Evolutionary conservation across 148 eudicot species (phyloP).

Genomic region (Rhododendron williamsianum): DNA sequence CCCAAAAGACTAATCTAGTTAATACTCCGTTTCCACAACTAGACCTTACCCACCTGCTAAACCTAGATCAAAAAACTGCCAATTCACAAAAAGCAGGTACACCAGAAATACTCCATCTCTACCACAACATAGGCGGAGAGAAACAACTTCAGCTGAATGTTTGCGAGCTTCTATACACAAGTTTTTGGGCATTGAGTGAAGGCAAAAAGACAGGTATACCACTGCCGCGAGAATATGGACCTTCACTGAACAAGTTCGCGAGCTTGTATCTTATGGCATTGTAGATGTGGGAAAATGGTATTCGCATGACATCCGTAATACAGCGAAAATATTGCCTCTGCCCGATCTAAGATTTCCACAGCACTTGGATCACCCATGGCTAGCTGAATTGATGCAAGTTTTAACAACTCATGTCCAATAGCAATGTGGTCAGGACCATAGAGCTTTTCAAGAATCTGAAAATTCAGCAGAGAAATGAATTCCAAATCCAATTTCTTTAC

Average conservation of each 20-base stretch:
- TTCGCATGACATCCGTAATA: conserved; percentile 71
- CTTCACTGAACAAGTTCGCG: conserved; percentile 11
- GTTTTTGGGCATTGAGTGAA: background rate
- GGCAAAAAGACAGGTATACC: background rate
- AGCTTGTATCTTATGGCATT: conserved; percentile 34
- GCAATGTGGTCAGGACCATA: conserved; percentile 62
- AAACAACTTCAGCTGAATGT: background rate
- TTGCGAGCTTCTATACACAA: background rate
- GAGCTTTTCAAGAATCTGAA: conserved; percentile 77
- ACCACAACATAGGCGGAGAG: background rate
- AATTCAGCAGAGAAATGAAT: background rate
- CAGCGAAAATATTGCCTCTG: conserved; percentile 42
- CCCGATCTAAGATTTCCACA: conserved; percentile 31
- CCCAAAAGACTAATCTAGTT: background rate
- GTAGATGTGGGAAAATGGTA: conserved; percentile 48
- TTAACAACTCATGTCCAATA: conserved; percentile 72
- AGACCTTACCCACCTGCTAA: background rate
- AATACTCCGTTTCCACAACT: background rate
- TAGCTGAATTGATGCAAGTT: conserved; percentile 69
- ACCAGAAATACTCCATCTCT: background rate
- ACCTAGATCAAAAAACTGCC: background rate
- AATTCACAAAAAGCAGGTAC: background rate
- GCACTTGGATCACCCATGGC: conserved; percentile 38
- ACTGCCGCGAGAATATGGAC: background rate
- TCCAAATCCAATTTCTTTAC: background rate